These are phyloP conservation scores for Vanderwaltozyma tropicalis DNA, from an alignment of 805 yeast genomes.

Conservation along the genomic window DNA sequence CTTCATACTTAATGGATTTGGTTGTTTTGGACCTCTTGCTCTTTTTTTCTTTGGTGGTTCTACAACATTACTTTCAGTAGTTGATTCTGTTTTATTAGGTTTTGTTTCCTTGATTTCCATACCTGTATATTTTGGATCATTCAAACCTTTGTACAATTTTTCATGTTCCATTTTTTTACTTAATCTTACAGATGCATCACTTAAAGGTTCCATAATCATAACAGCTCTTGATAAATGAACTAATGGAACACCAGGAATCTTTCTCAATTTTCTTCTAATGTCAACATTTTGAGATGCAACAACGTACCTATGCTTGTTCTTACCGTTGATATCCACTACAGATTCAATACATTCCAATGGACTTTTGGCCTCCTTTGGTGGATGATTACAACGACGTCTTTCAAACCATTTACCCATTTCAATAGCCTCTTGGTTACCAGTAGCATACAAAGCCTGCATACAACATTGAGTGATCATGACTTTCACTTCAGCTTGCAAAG, in stretches of 20 bases:
- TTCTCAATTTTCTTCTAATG: conserved; percentile 58
- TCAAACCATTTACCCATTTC: conserved; percentile 74
- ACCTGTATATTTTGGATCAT: conserved; percentile 47
- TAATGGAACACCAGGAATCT: conserved; percentile 82
- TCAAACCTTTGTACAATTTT: conserved; percentile 72
- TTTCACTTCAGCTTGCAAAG: conserved; percentile 77
- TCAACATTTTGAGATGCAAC: conserved; percentile 75
- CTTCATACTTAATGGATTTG: conserved; percentile 85
- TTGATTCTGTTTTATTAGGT: conserved; percentile 29
- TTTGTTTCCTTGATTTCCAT: conserved; percentile 21
- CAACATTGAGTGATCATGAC: conserved; percentile 95
- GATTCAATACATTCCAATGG: conserved; percentile 70
- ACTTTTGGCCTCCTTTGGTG: conserved; percentile 46
- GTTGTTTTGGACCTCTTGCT: conserved; percentile 60
- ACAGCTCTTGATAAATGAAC: conserved; percentile 83
- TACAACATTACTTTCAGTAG: conserved; percentile 31
- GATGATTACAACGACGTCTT: conserved; percentile 87
- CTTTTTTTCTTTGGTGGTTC: conserved; percentile 33
- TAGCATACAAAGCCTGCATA: conserved; percentile 70
- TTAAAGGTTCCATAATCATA: conserved; percentile 91
- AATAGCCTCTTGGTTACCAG: conserved; percentile 66
- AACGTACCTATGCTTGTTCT: conserved; percentile 81
- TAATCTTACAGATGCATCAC: conserved; percentile 50
- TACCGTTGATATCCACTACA: conserved; percentile 58
- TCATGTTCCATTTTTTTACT: conserved; percentile 45